Conservation (phyloP, 805 yeast genomes). For the Wickerhamiella kurtzmanii region DNA sequence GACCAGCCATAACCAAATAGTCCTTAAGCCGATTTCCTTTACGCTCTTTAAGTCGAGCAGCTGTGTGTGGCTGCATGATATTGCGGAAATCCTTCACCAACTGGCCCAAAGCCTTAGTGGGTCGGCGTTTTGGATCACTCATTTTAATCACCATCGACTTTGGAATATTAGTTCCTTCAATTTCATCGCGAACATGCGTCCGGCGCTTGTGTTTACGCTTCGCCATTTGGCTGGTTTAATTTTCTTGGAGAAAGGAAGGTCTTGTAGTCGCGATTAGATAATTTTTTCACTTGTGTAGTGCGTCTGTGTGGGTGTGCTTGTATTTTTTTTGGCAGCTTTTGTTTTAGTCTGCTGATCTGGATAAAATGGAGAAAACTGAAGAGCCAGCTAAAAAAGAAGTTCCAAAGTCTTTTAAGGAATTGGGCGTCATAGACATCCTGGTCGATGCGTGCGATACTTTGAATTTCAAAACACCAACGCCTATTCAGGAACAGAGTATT, state of each 20-base stretch:
- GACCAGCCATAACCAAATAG: slow-evolving; percentile 97
- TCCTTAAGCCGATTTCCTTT: slow-evolving; percentile 79
- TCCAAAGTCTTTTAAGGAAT: slow-evolving; percentile 19
- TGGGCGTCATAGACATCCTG: slow-evolving; percentile 31
- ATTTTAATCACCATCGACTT: slow-evolving; percentile 87
- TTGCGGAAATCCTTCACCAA: slow-evolving; percentile 76
- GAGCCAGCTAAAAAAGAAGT: neutral
- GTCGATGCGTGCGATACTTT: slow-evolving; percentile 64
- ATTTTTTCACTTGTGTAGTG: too few species aligned
- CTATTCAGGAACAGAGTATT: slow-evolving; percentile 82
- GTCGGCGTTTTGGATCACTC: slow-evolving; percentile 47
- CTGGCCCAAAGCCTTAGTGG: slow-evolving; percentile 71
- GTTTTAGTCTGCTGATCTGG: neutral
- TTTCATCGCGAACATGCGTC: slow-evolving; percentile 53
- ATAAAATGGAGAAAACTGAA: neutral
- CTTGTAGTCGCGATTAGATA: slow-evolving; percentile 6
- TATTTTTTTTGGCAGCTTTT: neutral
- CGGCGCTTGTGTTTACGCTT: slow-evolving; percentile 51
- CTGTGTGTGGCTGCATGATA: slow-evolving; percentile 95
- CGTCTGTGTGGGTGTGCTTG: neutral
- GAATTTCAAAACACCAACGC: slow-evolving; percentile 75
- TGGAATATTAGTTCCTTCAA: slow-evolving; percentile 68
- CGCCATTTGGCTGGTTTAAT: slow-evolving; percentile 12
- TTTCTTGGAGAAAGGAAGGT: slow-evolving; percentile 1
- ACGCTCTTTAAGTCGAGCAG: slow-evolving; percentile 73